A percentile compares a stretch with the other conserved stretches of the same genome.
These are phyloP conservation scores for Didymella keratinophila DNA, from an alignment of 2,329 filamentous ascomycete species.

Conservation along the genomic window DNA sequence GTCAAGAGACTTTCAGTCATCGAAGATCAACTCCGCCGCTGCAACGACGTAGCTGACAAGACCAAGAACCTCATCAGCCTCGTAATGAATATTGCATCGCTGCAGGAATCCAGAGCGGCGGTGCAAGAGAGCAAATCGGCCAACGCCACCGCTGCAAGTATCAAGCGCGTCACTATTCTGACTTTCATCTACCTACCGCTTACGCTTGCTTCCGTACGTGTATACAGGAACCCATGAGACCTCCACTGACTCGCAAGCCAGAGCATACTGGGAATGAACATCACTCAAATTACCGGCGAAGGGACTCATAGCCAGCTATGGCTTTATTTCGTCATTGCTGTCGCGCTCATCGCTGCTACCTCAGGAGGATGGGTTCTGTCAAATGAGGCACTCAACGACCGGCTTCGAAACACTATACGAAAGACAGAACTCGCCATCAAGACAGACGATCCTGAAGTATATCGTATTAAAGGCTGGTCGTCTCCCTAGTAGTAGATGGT, in stretches of 20 bases:
- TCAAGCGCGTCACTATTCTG: conserved; percentile 22
- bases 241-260: not conserved
- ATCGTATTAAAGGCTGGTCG: no score
- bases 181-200: conserved; percentile 27
- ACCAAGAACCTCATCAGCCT: conserved; percentile 26
- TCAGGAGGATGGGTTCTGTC: conserved; percentile 19
- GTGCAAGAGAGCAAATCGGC: conserved; percentile 26
- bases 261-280: conserved; percentile 29
- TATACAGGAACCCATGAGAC: no score
- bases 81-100: conserved; percentile 24
- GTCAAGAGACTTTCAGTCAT: conserved; percentile 17
- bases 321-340: conserved; percentile 19
- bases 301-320: conserved; percentile 16
- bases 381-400: not conserved
- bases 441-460: no score
- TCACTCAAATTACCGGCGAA: conserved; percentile 23
- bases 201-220: conserved; percentile 25
- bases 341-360: conserved; percentile 21
- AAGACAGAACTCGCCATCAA: no score
- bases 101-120: conserved; percentile 25
- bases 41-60: conserved; percentile 20
- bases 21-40: conserved; percentile 22
- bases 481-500: no score
- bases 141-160: conserved; percentile 21
- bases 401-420: not conserved